A percentile compares a stretch with the other conserved stretches of the same genome.
Evolutionary conservation across 352 stramenopile genomes (phyloP).

Genomic region (Phytopythium kandeliae): DNA sequence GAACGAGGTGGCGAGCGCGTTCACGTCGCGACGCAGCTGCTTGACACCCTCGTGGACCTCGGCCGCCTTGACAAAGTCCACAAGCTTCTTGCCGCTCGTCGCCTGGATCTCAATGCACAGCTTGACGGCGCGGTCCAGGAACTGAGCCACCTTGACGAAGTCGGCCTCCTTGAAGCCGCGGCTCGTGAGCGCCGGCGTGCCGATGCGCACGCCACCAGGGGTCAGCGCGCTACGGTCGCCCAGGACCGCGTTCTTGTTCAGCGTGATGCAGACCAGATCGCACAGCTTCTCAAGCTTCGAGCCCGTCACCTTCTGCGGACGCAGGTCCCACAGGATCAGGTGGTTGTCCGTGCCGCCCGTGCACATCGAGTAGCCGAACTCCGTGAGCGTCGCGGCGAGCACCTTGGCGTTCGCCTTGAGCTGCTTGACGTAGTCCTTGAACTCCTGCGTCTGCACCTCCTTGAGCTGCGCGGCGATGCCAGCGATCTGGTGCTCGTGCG

Average conservation of each 20-base stretch:
- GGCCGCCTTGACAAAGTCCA: conserved; percentile 90
- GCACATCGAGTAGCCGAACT: conserved; percentile 94
- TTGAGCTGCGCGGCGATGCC: conserved; percentile 97
- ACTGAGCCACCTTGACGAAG: conserved; percentile 94
- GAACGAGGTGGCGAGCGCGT: conserved; percentile 92
- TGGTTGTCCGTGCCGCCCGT: conserved; percentile 99
- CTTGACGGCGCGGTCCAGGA: conserved; percentile 93
- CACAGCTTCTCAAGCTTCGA: conserved; percentile 99
- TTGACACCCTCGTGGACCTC: conserved; percentile 82
- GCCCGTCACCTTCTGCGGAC: conserved; percentile 93
- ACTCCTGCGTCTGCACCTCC: conserved; percentile 95
- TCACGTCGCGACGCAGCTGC: conserved; percentile 88
- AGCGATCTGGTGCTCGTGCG: conserved; percentile 99
- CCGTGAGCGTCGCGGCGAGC: conserved; percentile 89
- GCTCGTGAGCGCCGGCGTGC: conserved; percentile 95
- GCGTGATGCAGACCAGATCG: conserved; percentile 96
- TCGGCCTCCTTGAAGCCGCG: conserved; percentile 96
- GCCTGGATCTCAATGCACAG: conserved; percentile 93
- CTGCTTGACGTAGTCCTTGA: conserved; percentile 94
- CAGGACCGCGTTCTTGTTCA: conserved; percentile 99
- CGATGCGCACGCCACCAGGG: conserved; percentile 93
- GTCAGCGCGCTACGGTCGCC: conserved; percentile 95
- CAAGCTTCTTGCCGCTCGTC: conserved; percentile 89
- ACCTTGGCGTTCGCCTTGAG: conserved; percentile 95
- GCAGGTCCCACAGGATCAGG: conserved; percentile 98